Evolutionary conservation across 768 basidiomycete genomes (phyloP), one percentile per base, ranked within the genome.

Genomic region (Boletus subcaerulescens): DNA sequence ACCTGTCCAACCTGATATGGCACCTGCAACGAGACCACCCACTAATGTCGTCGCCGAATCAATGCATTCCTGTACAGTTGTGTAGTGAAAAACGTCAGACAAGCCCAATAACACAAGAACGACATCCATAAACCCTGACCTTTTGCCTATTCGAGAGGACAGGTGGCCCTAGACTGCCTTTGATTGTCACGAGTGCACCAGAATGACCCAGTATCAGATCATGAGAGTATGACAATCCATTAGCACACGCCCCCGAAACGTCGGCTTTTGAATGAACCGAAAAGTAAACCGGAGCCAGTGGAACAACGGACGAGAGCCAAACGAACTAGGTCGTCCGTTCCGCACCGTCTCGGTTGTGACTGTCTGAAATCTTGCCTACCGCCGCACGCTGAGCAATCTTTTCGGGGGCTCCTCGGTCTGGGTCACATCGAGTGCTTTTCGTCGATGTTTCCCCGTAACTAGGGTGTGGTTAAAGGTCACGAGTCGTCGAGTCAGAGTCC

Each of bases 11-110:
- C 90, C 89, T 12, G 86, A 87, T 48, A 87, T 70, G 39, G 84
- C 73, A 12, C 89, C 89, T 5, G 86, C 86, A 7, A 73, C 74
- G 7, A 92, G 76, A 46, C 87, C 85, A n/a, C 89, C 90, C 3
- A 91, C 88, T 24, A 90, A 75, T 0, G 89, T 92, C 1, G 89
- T 91, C 0, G 88, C 73, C 7, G 87, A 87, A 0, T 89, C 91
- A 66, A 91, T 89, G 32, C 89, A 77, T 78, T 92, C 90, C 86
- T 87, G 61, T 9, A 26, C 26, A 45, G 5, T 44, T 45, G 15
- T 5, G 39, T 36, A 29, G 6, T 11, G 11, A 20, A 41, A 31
- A 43, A 38, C 17, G 35, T 11, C 7, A 6, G 20, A n/a, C 33
- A 4, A 42, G 43, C 26, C 9, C 18, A 17, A 18, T 13, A 35